These are phyloP conservation scores for Hypoxylon fragiforme DNA, from an alignment of 495 filamentous ascomycete species.

Conservation along the genomic window DNA sequence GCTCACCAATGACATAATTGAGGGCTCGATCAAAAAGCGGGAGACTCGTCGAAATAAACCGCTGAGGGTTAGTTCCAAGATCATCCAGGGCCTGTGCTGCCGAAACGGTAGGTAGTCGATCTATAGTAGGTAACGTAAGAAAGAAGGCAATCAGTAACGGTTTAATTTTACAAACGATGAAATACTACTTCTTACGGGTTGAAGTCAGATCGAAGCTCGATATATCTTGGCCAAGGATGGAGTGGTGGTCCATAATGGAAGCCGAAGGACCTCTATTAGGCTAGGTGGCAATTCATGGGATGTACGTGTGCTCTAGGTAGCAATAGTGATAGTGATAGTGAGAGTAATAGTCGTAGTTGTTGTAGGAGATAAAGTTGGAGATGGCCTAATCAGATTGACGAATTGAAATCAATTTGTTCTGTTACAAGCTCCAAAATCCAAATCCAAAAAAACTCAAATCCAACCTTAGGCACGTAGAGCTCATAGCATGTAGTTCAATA, in stretches of 20 bases:
- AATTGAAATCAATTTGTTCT: too few relatives aligned
- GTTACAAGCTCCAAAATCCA: too few relatives aligned
- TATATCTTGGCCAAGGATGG: slow-evolving; percentile 49
- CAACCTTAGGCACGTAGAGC: neutral
- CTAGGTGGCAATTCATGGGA: slow-evolving; percentile 5
- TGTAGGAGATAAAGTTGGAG: too few relatives aligned
- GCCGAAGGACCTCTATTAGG: too few relatives aligned
- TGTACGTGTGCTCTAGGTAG: too few relatives aligned
- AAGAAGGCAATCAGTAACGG: slow-evolving; percentile 13
- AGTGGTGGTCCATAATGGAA: slow-evolving; percentile 47
- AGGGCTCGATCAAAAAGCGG: slow-evolving; percentile 61
- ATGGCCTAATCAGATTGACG: too few relatives aligned
- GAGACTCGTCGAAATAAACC: slow-evolving; percentile 69
- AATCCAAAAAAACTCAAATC: neutral
- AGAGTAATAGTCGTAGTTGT: too few relatives aligned
- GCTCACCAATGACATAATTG: slow-evolving; percentile 32
- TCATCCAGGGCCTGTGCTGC: slow-evolving; percentile 81
- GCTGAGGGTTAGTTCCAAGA: slow-evolving; percentile 51
- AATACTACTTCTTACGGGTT: slow-evolving; percentile 34
- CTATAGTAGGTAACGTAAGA: too few relatives aligned
- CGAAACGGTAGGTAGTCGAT: slow-evolving; percentile 83
- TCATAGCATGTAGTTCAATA: neutral
- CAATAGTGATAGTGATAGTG: too few relatives aligned
- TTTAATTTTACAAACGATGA: neutral
- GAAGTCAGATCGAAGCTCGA: slow-evolving; percentile 51